Evolutionary conservation across 1,284 basidiomycete genomes (phyloP).

Genomic region (Cryptococcus deneoformans): DNA sequence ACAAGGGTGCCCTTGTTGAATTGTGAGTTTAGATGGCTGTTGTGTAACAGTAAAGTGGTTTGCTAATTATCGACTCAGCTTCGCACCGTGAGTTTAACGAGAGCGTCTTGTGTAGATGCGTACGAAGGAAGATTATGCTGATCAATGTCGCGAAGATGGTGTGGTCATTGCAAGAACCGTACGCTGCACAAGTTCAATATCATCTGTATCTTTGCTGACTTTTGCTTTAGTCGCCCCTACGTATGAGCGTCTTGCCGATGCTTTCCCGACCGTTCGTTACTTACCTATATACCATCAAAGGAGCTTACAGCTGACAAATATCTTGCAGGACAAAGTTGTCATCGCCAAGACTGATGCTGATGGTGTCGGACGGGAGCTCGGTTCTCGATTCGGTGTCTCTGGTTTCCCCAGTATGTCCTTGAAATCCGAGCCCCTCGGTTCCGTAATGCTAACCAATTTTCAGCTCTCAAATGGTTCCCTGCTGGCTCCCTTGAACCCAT

Average conservation of each 20-base stretch:
- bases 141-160: constrained; percentile 34
- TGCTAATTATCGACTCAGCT: constrained; percentile 24
- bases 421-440: neutral
- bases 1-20: constrained; percentile 79
- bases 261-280: constrained; percentile 55
- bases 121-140: constrained; percentile 1
- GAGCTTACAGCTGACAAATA: constrained; percentile 50
- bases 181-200: constrained; percentile 6
- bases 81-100: constrained; percentile 35
- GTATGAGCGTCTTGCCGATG: constrained; percentile 86
- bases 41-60: neutral
- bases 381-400: constrained; percentile 63
- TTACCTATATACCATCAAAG: constrained; percentile 34
- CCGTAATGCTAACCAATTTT: neutral
- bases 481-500: constrained; percentile 60
- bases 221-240: constrained; percentile 68
- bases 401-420: constrained; percentile 75
- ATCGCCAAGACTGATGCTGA: constrained; percentile 95
- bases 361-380: constrained; percentile 63
- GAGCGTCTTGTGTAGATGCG: neutral
- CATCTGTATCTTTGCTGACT: constrained; percentile 20
- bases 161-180: constrained; percentile 53
- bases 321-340: constrained; percentile 64
- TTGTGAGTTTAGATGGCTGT: constrained; percentile 62
- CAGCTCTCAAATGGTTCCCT: constrained; percentile 86